Percentiles rank a stretch among this genome's conserved stretches.
phyloP scores from a whole-genome alignment of 2,329 filamentous ascomycete species.

The Sclerotiophoma versabilis region DNA sequence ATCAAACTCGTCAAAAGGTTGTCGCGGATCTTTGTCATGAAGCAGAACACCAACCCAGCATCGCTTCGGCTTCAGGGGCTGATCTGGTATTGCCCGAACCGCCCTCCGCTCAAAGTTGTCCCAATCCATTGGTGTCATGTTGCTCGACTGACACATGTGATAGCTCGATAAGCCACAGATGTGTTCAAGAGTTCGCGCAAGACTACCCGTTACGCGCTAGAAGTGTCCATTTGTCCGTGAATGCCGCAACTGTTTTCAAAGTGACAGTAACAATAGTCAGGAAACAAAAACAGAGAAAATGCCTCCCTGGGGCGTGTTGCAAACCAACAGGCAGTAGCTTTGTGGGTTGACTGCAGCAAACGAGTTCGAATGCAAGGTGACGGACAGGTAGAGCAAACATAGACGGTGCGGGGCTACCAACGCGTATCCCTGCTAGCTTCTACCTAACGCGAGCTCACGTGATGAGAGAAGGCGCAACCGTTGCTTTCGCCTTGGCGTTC shows the following conservation, averaged over 20 bases:
- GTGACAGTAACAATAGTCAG: background rate
- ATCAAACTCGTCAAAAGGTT: slow-evolving; percentile 27
- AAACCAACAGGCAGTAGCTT: too few relatives aligned
- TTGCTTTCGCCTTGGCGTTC: too few relatives aligned
- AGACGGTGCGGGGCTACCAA: background rate
- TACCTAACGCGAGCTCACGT: background rate
- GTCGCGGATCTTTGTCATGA: slow-evolving; percentile 22
- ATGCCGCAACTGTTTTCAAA: background rate
- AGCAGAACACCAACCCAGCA: slow-evolving; percentile 48
- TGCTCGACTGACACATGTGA: background rate
- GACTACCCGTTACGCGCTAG: background rate
- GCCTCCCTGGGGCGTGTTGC: too few relatives aligned
- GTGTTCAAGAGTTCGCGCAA: background rate
- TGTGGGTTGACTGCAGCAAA: background rate
- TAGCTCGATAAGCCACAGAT: background rate
- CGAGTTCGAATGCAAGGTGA: background rate
- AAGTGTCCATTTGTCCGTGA: too few relatives aligned
- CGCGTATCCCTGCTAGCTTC: slow-evolving; percentile 1
- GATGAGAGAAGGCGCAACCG: background rate
- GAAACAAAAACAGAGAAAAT: too few relatives aligned
- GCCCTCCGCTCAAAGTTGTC: slow-evolving; percentile 30
- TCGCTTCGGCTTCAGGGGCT: slow-evolving; percentile 29
- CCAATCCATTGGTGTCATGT: slow-evolving; percentile 26
- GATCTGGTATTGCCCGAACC: slow-evolving; percentile 22
- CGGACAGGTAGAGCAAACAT: background rate